A percentile compares a stretch with the other conserved stretches of the same genome.
Evolutionary conservation across 805 yeast species (phyloP).

Genomic region (Candida qinlingensis): DNA sequence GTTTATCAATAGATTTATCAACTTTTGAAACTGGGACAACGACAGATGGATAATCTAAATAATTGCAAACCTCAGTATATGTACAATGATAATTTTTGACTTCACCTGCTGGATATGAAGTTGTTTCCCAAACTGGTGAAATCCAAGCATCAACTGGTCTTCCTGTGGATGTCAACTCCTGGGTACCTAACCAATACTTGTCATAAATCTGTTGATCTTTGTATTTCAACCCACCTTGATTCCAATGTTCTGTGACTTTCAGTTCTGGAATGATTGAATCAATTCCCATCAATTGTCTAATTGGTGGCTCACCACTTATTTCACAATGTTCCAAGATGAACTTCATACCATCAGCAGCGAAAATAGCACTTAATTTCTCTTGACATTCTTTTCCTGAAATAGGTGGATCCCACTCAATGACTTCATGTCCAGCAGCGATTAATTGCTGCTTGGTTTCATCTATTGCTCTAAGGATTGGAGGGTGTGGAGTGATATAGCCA

Average conservation of each 20-base stretch:
- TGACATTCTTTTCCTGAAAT: conserved; percentile 25
- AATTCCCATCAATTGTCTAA: conserved; percentile 27
- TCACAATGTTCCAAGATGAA: conserved; percentile 18
- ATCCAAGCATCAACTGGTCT: conserved; percentile 44
- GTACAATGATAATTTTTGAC: conserved; percentile 33
- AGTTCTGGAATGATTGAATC: conserved; percentile 10
- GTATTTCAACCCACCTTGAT: conserved; percentile 31
- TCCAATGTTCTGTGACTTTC: conserved; percentile 33
- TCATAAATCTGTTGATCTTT: conserved; percentile 33
- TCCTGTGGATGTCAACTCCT: conserved; percentile 28
- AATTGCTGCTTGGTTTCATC: conserved; percentile 24
- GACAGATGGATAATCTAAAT: conserved; percentile 35
- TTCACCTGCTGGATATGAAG: conserved; percentile 37
- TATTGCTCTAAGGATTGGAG: conserved; percentile 47
- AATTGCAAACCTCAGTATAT: conserved; percentile 39
- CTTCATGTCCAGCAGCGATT: conserved; percentile 37
- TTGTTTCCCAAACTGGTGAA: conserved; percentile 39
- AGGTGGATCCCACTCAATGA: conserved; percentile 37
- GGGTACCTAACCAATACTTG: conserved; percentile 32
- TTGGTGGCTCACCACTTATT: conserved; percentile 26
- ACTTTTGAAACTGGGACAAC: conserved; percentile 41
- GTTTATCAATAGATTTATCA: conserved; percentile 28
- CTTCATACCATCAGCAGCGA: conserved; percentile 30
- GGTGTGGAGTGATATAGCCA: conserved; percentile 42
- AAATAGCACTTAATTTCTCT: conserved; percentile 24